These are phyloP conservation scores for Talaromyces sp. DNA, from an alignment of 2,329 filamentous ascomycete genomes.

Conservation along the genomic window DNA sequence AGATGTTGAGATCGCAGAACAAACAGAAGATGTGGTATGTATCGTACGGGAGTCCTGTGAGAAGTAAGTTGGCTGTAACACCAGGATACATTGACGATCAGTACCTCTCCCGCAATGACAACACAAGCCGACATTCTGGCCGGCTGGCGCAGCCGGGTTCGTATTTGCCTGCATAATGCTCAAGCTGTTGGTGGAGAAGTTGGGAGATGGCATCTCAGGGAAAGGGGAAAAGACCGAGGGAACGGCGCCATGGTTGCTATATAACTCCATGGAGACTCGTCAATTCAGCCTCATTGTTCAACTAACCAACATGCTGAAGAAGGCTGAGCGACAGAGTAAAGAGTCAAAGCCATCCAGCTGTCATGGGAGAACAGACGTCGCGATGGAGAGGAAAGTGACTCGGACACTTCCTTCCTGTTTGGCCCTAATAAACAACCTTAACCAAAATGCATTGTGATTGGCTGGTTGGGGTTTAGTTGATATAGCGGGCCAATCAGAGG, in stretches of 20 bases:
- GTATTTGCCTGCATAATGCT: slow-evolving; percentile 2
- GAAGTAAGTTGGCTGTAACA: neutral
- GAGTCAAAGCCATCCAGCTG: no score
- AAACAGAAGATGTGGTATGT: slow-evolving; percentile 13
- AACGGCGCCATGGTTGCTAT: slow-evolving; percentile 7
- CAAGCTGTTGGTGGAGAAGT: neutral
- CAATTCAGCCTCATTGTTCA: slow-evolving; percentile 3
- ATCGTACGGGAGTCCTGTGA: slow-evolving; percentile 10
- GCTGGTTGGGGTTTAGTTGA: neutral
- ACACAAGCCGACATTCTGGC: slow-evolving; percentile 7
- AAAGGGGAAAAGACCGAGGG: slow-evolving; percentile 3
- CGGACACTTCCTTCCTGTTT: slow-evolving; percentile 4
- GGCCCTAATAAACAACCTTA: neutral
- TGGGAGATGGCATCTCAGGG: neutral
- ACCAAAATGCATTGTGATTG: neutral
- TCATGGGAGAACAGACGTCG: no score
- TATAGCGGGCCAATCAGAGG: neutral
- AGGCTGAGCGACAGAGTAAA: neutral
- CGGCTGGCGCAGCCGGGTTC: neutral
- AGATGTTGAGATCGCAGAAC: slow-evolving; percentile 14
- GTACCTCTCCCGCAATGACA: slow-evolving; percentile 13
- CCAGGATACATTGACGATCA: neutral
- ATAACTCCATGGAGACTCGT: neutral
- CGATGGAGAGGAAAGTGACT: neutral
- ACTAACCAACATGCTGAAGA: neutral